These are phyloP conservation scores for Fusarium incarnatum DNA, from an alignment of 2,329 filamentous ascomycete species.

Conservation along the genomic window DNA sequence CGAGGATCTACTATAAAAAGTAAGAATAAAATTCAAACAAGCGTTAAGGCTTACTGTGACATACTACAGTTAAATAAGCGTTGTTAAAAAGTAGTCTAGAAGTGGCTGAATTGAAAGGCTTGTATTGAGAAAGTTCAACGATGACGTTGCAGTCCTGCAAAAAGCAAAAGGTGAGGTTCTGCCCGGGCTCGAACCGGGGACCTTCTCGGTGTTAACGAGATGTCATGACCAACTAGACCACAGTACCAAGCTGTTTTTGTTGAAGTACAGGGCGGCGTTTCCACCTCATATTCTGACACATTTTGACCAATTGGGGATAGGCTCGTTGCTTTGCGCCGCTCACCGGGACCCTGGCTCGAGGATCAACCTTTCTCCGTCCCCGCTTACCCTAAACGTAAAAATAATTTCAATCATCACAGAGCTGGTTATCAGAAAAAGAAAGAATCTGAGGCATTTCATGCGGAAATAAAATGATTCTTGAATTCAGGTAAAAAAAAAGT, in stretches of 20 bases:
- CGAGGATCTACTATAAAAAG: background rate
- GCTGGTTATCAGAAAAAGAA: too few relatives aligned
- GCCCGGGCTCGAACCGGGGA: background rate
- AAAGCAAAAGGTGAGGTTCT: background rate
- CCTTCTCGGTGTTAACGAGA: background rate
- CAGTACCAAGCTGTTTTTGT: background rate
- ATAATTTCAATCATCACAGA: too few relatives aligned
- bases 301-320: background rate
- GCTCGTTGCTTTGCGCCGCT: rapidly evolving
- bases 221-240: background rate
- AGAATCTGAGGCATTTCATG: too few relatives aligned
- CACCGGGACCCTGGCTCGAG: rapidly evolving
- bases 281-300: rapidly evolving
- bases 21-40: background rate
- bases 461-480: too few relatives aligned
- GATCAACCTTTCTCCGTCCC: background rate
- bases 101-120: too few relatives aligned
- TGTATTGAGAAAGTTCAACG: background rate
- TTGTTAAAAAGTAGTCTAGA: rapidly evolving
- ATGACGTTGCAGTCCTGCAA: background rate
- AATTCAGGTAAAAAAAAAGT: too few relatives aligned
- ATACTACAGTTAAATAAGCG: background rate
- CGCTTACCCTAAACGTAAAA: background rate
- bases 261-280: rapidly evolving
- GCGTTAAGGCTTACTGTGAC: background rate